These are phyloP conservation scores for Xylariaceae sp. DNA, from an alignment of 2,329 filamentous ascomycete species.

Conservation along the genomic window DNA sequence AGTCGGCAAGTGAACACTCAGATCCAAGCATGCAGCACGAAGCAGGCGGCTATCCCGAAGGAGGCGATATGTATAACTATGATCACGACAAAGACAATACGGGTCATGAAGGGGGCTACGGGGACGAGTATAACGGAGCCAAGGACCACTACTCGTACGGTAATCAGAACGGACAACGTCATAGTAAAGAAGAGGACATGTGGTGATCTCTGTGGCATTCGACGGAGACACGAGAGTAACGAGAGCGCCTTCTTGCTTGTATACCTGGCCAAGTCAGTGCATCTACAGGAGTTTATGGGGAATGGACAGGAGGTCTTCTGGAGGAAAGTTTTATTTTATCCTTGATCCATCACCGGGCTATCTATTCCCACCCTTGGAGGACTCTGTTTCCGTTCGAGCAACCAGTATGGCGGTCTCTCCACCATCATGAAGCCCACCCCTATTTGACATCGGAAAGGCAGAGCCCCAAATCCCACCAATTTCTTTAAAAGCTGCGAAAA, in stretches of 20 bases:
- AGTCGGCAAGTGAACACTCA: constrained; percentile 45
- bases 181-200: constrained; percentile 37
- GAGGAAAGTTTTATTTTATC: not conserved
- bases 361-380: constrained; percentile 8
- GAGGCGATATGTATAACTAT: constrained; percentile 50
- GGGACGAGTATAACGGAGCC: constrained; percentile 28
- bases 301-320: constrained; percentile 13
- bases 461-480: constrained; percentile 1
- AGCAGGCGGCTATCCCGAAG: constrained; percentile 46
- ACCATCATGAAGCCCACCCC: not conserved
- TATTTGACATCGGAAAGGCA: constrained; percentile 8
- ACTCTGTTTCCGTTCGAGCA: constrained; percentile 1
- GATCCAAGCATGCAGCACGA: constrained; percentile 40
- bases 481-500: not conserved
- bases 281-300: constrained; percentile 22
- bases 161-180: constrained; percentile 26
- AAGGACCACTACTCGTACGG: constrained; percentile 30
- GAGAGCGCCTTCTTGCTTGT: constrained; percentile 20
- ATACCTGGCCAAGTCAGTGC: constrained; percentile 20
- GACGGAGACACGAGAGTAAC: constrained; percentile 14
- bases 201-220: constrained; percentile 35
- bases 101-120: constrained; percentile 35
- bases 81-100: constrained; percentile 43
- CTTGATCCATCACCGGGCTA: constrained; percentile 10
- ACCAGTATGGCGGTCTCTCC: constrained; percentile 9